A percentile compares a stretch with the other conserved stretches of the same genome.
Evolutionary conservation across 1,284 basidiomycete species (phyloP).

Genomic region (Irpex sp.): DNA sequence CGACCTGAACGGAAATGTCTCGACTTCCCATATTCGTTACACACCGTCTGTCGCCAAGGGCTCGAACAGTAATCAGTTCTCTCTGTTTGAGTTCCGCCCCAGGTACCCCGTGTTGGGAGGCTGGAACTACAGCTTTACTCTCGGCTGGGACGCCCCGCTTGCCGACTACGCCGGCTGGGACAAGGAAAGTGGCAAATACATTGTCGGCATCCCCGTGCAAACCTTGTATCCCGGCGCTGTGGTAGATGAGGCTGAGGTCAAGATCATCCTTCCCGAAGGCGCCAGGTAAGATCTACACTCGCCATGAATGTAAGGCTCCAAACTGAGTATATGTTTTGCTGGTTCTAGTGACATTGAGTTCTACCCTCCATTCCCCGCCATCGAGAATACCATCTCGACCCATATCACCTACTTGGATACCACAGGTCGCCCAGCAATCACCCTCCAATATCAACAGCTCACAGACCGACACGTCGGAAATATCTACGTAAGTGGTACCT

Average conservation of each 20-base stretch:
- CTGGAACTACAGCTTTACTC: constrained; percentile 95
- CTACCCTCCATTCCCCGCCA: constrained; percentile 74
- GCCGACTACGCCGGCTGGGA: constrained; percentile 70
- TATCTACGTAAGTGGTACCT: constrained; percentile 58
- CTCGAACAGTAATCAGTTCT: constrained; percentile 48
- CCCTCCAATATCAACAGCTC: constrained; percentile 69
- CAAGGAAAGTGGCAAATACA: constrained; percentile 54
- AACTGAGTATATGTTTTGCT: not conserved
- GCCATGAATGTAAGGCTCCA: not conserved
- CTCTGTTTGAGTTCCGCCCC: constrained; percentile 79
- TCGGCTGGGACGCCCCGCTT: constrained; percentile 90
- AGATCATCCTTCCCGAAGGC: constrained; percentile 89
- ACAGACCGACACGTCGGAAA: constrained; percentile 77
- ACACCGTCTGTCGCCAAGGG: constrained; percentile 59
- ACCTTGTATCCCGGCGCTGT: constrained; percentile 80
- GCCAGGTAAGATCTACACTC: constrained; percentile 65
- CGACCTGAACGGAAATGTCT: constrained; percentile 94
- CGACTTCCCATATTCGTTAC: constrained; percentile 83
- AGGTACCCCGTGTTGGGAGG: constrained; percentile 94
- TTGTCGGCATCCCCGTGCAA: constrained; percentile 85
- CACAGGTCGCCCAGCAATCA: constrained; percentile 80
- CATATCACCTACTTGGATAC: constrained; percentile 93
- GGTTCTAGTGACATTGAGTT: constrained; percentile 70
- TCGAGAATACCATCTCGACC: constrained; percentile 54
- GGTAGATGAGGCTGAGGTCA: constrained; percentile 77